Evolutionary conservation across 306 rosid genomes (phyloP).

Genomic region (Cucurbita maxima): DNA sequence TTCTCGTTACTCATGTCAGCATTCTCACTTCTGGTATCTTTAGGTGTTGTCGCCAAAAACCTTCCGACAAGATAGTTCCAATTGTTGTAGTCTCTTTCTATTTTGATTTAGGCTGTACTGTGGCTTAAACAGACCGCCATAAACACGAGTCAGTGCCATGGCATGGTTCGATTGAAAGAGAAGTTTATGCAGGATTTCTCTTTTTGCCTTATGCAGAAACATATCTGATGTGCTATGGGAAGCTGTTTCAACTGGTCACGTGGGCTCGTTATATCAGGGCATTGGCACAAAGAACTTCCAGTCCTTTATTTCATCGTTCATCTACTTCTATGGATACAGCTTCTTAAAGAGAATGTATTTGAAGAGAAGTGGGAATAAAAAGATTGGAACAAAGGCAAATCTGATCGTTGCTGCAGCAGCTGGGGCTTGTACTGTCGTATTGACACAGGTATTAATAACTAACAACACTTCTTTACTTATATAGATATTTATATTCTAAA

Average conservation of each 20-base stretch:
- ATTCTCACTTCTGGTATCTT: too few relatives aligned
- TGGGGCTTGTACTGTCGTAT: slow-evolving; percentile 64
- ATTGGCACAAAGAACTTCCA: slow-evolving; percentile 83
- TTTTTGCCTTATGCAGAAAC: slow-evolving; percentile 42
- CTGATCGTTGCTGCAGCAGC: slow-evolving; percentile 73
- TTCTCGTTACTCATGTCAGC: too few relatives aligned
- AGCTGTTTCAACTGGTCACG: slow-evolving; percentile 60
- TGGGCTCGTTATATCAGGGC: slow-evolving; percentile 82
- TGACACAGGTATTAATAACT: slow-evolving; percentile 38
- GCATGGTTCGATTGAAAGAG: not conserved
- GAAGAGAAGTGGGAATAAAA: slow-evolving; percentile 51
- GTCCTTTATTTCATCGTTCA: slow-evolving; percentile 59
- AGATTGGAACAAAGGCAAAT: slow-evolving; percentile 67
- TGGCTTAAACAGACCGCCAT: not conserved
- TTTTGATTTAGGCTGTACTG: not conserved
- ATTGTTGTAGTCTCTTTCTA: too few relatives aligned
- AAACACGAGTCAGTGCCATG: not conserved
- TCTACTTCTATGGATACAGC: slow-evolving; percentile 94
- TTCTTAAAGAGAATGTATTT: slow-evolving; percentile 67
- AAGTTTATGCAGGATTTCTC: not conserved
- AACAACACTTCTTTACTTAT: not conserved
- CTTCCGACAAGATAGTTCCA: too few relatives aligned
- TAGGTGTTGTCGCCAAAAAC: too few relatives aligned
- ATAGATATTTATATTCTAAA: not conserved
- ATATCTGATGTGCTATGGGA: slow-evolving; percentile 92